Percentiles rank a stretch among this genome's conserved stretches.
These are phyloP conservation scores for Mortierella sp. DNA, from an alignment of 371 early-diverging fungal genomes.

Conservation along the genomic window DNA sequence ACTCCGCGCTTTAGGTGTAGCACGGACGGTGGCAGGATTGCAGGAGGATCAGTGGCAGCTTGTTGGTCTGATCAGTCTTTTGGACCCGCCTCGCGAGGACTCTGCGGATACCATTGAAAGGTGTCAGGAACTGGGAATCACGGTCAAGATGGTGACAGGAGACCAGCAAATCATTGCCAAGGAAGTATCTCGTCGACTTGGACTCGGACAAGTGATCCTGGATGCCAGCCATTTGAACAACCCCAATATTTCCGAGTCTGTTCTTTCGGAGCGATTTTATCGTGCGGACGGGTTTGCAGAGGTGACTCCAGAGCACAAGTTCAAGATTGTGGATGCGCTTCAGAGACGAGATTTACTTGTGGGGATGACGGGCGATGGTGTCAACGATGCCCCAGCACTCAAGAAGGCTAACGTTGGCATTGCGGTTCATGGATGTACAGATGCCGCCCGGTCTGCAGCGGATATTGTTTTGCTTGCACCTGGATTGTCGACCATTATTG, in stretches of 20 bases:
- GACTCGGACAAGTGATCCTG: constrained; percentile 74
- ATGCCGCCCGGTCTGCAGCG: constrained; percentile 96
- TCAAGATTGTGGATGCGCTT: constrained; percentile 79
- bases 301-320: constrained; percentile 84
- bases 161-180: constrained; percentile 84
- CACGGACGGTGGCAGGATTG: constrained; percentile 76
- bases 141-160: constrained; percentile 88
- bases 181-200: constrained; percentile 80
- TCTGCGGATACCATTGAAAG: constrained; percentile 77
- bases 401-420: constrained; percentile 91
- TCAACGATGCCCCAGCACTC: constrained; percentile 92
- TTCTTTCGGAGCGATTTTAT: constrained; percentile 65
- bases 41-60: constrained; percentile 73
- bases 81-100: constrained; percentile 90
- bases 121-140: constrained; percentile 70
- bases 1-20: constrained; percentile 86
- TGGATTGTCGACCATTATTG: constrained; percentile 89
- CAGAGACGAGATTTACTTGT: constrained; percentile 79
- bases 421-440: constrained; percentile 90
- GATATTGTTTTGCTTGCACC: constrained; percentile 93
- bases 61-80: constrained; percentile 76
- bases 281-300: constrained; percentile 86
- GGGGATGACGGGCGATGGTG: constrained; percentile 93
- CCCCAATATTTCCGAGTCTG: constrained; percentile 61
- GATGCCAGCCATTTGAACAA: constrained; percentile 78